Evolutionary conservation across 2,329 filamentous ascomycete genomes (phyloP), one percentile per base, ranked within the genome.

Genomic region (Ophiostoma populinum): DNA sequence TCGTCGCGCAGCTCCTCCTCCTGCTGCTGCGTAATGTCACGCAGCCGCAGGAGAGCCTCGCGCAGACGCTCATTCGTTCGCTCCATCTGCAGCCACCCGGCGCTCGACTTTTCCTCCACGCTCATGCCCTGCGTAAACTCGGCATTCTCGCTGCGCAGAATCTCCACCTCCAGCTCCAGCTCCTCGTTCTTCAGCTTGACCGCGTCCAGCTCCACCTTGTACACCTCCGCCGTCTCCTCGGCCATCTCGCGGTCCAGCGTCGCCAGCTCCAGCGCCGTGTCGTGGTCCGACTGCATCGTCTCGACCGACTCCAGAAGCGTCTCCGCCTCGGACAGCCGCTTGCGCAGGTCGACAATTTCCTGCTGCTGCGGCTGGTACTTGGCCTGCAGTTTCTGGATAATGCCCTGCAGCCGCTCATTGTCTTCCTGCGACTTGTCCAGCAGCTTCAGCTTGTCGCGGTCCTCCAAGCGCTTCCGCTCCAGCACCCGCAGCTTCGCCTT

Each of bases 191-290:
- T 83, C 39, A 70, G 59, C 48, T 82, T 81, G 35, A 92, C 54
- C 2, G 72, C 67, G 24, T 92, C 80, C 17, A 92, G 60, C 49
- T 98, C 86, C 2, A 70, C 67, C 51, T 85, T 90, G 34, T 79
- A 63, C 13, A 78, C 73, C 45, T 95, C 90, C 1, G 81, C 78
- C 28, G 75, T 83, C 55, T 94, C 87, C 54, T 98, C 86, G 0
- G 90, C 90, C 80, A 95, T 92, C 54, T 98, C 87, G 29, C 82
- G 74, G 51, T 98, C 90, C 18, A 98, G 61, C 0, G 81, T 78
- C 6, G 85, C 83, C 55, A 90, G 70, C 55, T 98, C 90, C 49
- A 94, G 59, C 6, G 80, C 71, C 4, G 76, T 70, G 20, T 95
- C 90, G 52, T 92, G 76, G 45, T 94, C 85, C 7, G 80, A 79